A percentile compares a stretch with the other conserved stretches of the same genome.
phyloP scores from a whole-genome alignment of 805 yeast species.

The Ogataea paradorogensis region DNA sequence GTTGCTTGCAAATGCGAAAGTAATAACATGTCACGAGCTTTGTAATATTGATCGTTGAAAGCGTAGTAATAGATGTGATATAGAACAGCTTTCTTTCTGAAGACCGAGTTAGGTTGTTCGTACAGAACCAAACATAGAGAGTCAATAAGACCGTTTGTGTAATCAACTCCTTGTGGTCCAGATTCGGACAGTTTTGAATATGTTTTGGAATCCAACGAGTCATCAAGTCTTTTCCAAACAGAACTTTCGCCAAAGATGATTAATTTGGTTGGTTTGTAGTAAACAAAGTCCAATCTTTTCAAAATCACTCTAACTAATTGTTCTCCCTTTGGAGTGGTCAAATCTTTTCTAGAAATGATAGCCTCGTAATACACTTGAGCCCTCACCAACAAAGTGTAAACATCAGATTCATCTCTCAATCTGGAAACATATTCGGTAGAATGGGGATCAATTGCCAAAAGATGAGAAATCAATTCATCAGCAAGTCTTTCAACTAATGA shows the following conservation, averaged over 20 bases:
- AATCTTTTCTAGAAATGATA: conserved; percentile 44
- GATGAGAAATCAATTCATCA: conserved; percentile 86
- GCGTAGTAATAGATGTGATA: conserved; percentile 89
- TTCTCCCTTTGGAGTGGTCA: conserved; percentile 46
- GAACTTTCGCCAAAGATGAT: conserved; percentile 63
- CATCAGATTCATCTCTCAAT: conserved; percentile 76
- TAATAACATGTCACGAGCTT: conserved; percentile 85
- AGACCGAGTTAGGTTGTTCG: conserved; percentile 61
- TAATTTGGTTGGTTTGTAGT: conserved; percentile 83
- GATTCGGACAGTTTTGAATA: conserved; percentile 33
- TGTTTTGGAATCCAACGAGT: conserved; percentile 33
- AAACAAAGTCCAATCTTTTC: conserved; percentile 87
- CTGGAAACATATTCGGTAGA: conserved; percentile 90
- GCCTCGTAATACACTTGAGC: conserved; percentile 83
- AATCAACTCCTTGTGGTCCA: conserved; percentile 29
- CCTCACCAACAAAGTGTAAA: conserved; percentile 76
- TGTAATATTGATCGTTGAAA: conserved; percentile 74
- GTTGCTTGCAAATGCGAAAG: conserved; percentile 81
- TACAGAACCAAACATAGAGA: conserved; percentile 62
- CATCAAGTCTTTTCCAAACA: conserved; percentile 65
- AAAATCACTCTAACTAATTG: conserved; percentile 71
- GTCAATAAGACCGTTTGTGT: conserved; percentile 58
- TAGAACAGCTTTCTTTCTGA: conserved; percentile 80
- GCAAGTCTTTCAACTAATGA: conserved; percentile 90
- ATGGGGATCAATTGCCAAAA: conserved; percentile 90